Evolutionary conservation across 176 grass and related monocot genomes (phyloP).

Genomic region (Aechmea fasciata): DNA sequence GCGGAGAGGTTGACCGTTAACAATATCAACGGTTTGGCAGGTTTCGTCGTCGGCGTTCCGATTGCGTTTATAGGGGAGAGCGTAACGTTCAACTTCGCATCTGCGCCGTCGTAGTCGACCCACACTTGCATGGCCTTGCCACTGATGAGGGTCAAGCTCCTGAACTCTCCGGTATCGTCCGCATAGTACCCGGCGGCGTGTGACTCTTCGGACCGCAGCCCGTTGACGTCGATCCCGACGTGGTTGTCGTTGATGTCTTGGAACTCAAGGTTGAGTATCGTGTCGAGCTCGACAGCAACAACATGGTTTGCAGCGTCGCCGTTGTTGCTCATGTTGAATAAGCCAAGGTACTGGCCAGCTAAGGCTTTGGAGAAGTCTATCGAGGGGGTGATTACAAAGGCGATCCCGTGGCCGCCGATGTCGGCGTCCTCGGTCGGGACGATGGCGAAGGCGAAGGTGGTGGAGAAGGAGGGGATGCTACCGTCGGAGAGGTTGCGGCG

Average conservation of each 20-base stretch:
- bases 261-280: conserved; percentile 21
- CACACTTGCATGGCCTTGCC: conserved; percentile 8
- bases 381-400: conserved; percentile 22
- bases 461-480: conserved; percentile 27
- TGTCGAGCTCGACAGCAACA: conserved; percentile 29
- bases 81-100: conserved; percentile 18
- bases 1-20: conserved; percentile 17
- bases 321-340: conserved; percentile 20
- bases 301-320: background rate
- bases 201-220: background rate
- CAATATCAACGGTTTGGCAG: conserved; percentile 9
- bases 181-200: conserved; percentile 13
- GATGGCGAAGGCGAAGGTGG: conserved; percentile 29
- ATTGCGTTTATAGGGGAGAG: conserved; percentile 8
- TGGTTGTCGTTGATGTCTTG: conserved; percentile 35
- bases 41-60: background rate
- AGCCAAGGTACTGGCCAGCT: conserved; percentile 26
- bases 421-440: conserved; percentile 10
- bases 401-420: conserved; percentile 25
- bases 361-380: conserved; percentile 30
- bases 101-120: conserved; percentile 17
- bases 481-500: background rate
- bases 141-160: background rate
- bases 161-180: conserved; percentile 4
- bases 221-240: conserved; percentile 21